Evolutionary conservation across 345 rosid genomes (phyloP).

Genomic region (Pseudoturritis turrita): DNA sequence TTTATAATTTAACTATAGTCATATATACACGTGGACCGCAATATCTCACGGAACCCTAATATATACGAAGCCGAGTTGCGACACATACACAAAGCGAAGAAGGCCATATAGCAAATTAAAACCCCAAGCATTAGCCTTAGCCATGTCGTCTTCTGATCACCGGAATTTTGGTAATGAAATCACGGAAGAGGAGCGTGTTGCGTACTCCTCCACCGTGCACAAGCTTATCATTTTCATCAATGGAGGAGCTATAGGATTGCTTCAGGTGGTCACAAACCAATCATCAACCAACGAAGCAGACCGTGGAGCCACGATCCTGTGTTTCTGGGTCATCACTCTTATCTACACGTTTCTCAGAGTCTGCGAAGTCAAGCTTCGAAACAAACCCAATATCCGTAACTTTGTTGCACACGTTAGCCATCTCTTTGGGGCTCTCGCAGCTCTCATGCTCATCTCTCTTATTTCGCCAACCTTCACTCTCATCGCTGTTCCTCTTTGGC

Average conservation of each 20-base stretch:
- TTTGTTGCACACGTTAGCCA: slow-evolving; percentile 6
- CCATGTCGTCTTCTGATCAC: too few species aligned
- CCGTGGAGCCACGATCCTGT: background rate
- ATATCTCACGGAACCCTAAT: background rate
- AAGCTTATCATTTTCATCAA: background rate
- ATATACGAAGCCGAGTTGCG: background rate
- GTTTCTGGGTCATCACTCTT: background rate
- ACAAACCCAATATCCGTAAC: background rate
- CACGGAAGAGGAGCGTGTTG: background rate
- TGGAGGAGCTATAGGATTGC: background rate
- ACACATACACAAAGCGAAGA: background rate
- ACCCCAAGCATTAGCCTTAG: too few species aligned
- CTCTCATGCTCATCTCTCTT: background rate
- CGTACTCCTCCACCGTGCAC: background rate
- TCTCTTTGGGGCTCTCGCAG: slow-evolving; percentile 9
- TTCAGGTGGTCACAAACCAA: background rate
- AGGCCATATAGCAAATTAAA: background rate
- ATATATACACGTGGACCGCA: background rate
- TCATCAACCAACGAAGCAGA: background rate
- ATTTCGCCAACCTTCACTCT: background rate
- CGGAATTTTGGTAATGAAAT: too few species aligned
- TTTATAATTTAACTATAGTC: background rate
- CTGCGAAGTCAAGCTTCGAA: background rate
- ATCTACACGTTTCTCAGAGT: background rate
- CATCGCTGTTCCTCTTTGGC: background rate